These are phyloP conservation scores for Aspergillus asperescens DNA, from an alignment of 495 filamentous ascomycete genomes.

Conservation along the genomic window DNA sequence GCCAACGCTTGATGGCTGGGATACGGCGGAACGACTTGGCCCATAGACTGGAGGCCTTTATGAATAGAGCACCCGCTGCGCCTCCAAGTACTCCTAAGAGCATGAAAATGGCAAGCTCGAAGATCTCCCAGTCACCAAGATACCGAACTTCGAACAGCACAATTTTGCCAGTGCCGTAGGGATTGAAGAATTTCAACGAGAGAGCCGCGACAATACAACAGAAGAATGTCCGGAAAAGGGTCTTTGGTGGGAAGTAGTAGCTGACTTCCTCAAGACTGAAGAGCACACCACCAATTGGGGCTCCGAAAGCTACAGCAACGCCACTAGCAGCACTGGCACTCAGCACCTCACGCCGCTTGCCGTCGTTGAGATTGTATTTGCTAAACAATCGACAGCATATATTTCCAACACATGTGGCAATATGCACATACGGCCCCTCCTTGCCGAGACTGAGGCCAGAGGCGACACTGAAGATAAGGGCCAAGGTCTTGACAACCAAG, in stretches of 20 bases:
- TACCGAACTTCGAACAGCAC: slow-evolving; percentile 95
- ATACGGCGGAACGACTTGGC: slow-evolving; percentile 83
- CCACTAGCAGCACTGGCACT: slow-evolving; percentile 89
- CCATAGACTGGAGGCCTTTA: slow-evolving; percentile 90
- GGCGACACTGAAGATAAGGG: slow-evolving; percentile 79
- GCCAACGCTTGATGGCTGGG: slow-evolving; percentile 70
- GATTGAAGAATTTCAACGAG: slow-evolving; percentile 89
- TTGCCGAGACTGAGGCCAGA: slow-evolving; percentile 93
- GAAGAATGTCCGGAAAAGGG: slow-evolving; percentile 95
- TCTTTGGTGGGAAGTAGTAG: slow-evolving; percentile 99
- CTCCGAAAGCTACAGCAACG: slow-evolving; percentile 92
- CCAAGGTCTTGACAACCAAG: slow-evolving; percentile 77
- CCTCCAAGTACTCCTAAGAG: slow-evolving; percentile 81
- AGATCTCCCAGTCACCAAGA: slow-evolving; percentile 86
- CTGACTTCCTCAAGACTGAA: slow-evolving; percentile 93
- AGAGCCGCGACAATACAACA: slow-evolving; percentile 91
- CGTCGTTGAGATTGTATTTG: slow-evolving; percentile 94
- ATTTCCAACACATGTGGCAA: slow-evolving; percentile 92
- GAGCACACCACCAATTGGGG: slow-evolving; percentile 86
- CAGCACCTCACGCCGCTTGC: slow-evolving; percentile 82
- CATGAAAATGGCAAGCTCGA: slow-evolving; percentile 83
- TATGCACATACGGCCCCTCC: slow-evolving; percentile 96
- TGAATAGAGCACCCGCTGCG: slow-evolving; percentile 82
- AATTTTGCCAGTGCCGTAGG: slow-evolving; percentile 93
- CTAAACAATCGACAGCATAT: slow-evolving; percentile 87